Percentiles rank a stretch among this genome's conserved stretches.
Evolutionary conservation across 139 green algal genomes (phyloP).

Genomic region (Coelastrella sp.): DNA sequence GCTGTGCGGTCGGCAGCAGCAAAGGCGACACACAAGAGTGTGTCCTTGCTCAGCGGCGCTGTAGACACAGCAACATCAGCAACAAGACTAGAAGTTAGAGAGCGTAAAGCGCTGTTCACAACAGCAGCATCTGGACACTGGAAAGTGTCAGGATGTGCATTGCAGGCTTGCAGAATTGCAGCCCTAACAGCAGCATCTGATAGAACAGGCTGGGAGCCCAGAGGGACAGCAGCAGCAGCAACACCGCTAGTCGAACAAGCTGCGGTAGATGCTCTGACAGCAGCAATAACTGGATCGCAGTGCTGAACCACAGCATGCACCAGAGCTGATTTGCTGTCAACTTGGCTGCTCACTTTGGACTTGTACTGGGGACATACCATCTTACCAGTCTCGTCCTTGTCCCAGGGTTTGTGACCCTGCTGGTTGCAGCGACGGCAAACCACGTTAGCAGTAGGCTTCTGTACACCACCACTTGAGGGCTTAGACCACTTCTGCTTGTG

Average conservation of each 20-base stretch:
- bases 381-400: background rate
- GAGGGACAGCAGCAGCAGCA: background rate
- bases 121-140: background rate
- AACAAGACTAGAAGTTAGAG: background rate
- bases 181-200: background rate
- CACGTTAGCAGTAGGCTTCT: background rate
- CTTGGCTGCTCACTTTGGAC: background rate
- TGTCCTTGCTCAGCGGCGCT: background rate
- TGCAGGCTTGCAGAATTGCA: background rate
- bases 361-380: background rate
- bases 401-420: background rate
- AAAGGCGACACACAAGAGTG: background rate
- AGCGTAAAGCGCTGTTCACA: background rate
- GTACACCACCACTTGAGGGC: background rate
- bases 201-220: background rate
- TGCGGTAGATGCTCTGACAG: background rate
- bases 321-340: background rate
- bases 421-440: background rate
- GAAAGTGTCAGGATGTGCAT: background rate
- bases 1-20: background rate
- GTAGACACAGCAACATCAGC: too few relatives aligned
- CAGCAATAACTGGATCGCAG: background rate
- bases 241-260: background rate
- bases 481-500: too few relatives aligned
- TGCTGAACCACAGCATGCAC: background rate